Conservation (phyloP, 1,284 basidiomycete species). For the Pulveroboletus sp. region DNA sequence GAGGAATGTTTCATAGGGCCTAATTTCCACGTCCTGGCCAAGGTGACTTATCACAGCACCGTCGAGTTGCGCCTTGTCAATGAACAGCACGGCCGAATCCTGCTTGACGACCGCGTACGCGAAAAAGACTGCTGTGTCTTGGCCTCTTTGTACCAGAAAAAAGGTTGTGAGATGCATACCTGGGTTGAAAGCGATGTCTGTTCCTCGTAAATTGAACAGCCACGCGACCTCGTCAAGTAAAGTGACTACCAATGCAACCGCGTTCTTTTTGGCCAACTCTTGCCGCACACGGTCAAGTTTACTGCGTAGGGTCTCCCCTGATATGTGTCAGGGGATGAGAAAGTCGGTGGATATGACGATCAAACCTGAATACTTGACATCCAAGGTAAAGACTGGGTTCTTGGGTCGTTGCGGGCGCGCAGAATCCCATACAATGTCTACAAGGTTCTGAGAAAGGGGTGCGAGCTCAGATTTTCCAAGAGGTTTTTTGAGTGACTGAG, state of each 20-base stretch:
- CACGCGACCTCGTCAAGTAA: slow-evolving; percentile 91
- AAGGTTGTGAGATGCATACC: slow-evolving; percentile 36
- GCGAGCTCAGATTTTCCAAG: slow-evolving; percentile 64
- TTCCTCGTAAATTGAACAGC: slow-evolving; percentile 93
- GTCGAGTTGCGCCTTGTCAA: slow-evolving; percentile 67
- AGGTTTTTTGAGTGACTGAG: slow-evolving; percentile 54
- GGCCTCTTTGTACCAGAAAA: not conserved
- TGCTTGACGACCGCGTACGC: slow-evolving; percentile 83
- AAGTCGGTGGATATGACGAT: slow-evolving; percentile 11
- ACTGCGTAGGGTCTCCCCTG: slow-evolving; percentile 63
- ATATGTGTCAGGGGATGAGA: slow-evolving; percentile 3
- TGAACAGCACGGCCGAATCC: slow-evolving; percentile 71
- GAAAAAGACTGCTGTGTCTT: slow-evolving; percentile 75
- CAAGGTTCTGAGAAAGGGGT: slow-evolving; percentile 68
- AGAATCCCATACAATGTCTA: slow-evolving; percentile 80
- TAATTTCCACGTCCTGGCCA: slow-evolving; percentile 61
- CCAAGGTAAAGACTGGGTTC: slow-evolving; percentile 72
- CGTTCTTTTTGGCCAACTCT: slow-evolving; percentile 65
- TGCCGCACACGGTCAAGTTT: slow-evolving; percentile 73
- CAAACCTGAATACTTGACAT: slow-evolving; percentile 66
- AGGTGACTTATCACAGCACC: slow-evolving; percentile 61
- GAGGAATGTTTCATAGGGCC: slow-evolving; percentile 74
- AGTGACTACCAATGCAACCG: slow-evolving; percentile 71
- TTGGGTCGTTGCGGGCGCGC: slow-evolving; percentile 72
- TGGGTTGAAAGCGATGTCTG: slow-evolving; percentile 92